Conservation (phyloP, 441 rosid species). For the Eruca vesicaria region DNA sequence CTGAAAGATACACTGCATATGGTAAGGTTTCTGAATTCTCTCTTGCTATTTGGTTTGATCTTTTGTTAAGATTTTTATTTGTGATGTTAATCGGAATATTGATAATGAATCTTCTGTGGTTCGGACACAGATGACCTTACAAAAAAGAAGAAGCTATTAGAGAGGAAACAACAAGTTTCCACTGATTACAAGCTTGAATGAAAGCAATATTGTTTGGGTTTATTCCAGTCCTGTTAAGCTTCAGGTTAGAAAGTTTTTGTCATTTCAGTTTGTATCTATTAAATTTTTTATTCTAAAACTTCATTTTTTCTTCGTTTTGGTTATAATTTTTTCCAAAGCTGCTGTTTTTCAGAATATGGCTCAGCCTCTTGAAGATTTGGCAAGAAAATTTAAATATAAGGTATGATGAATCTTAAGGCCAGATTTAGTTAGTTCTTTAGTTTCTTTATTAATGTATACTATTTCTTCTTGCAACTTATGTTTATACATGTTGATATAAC, state of each 20-base stretch:
- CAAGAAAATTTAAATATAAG: too few relatives aligned
- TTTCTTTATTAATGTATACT: too few relatives aligned
- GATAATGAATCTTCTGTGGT: conserved; percentile 16
- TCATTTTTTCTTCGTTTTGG: conserved; percentile 39
- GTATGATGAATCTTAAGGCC: too few relatives aligned
- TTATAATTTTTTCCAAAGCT: conserved; percentile 54
- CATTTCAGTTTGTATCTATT: neutral
- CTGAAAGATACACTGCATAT: too few relatives aligned
- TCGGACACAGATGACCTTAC: conserved; percentile 59
- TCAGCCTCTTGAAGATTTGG: conserved; percentile 9
- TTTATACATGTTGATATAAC: conserved; percentile 58
- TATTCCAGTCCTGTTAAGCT: conserved; percentile 63
- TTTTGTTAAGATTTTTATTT: neutral
- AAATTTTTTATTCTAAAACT: neutral
- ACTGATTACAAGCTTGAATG: conserved; percentile 69
- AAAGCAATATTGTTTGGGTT: conserved; percentile 62
- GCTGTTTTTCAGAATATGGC: conserved; percentile 54
- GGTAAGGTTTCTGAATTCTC: too few relatives aligned
- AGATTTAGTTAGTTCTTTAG: too few relatives aligned
- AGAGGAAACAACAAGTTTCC: conserved; percentile 77
- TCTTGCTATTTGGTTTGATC: neutral
- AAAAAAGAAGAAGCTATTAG: conserved; percentile 50
- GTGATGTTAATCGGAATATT: neutral
- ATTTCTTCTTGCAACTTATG: conserved; percentile 57
- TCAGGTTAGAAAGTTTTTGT: conserved; percentile 52